Conservation (phyloP, 2,329 filamentous ascomycete species). For the Graphium sp. region DNA sequence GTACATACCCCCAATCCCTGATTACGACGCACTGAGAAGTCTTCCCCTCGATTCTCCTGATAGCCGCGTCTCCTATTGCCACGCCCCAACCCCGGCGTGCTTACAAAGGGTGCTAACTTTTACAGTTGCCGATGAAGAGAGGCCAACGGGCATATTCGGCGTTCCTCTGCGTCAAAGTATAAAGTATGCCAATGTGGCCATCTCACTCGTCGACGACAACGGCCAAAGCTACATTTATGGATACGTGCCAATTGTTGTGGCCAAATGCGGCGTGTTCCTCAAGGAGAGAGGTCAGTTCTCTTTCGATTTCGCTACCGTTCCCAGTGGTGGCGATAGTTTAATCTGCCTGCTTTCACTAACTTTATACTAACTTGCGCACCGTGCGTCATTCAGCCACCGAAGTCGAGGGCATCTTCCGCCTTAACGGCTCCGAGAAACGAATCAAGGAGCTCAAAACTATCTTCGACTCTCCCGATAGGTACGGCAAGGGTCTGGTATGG, state of each 20-base stretch:
- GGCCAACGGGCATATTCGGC: conserved; percentile 72
- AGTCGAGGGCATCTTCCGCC: conserved; percentile 88
- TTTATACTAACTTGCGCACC: no score
- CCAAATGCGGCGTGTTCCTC: conserved; percentile 91
- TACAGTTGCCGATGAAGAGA: no score
- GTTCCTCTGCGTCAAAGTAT: conserved; percentile 89
- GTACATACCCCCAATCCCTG: conserved; percentile 8
- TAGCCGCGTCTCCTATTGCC: not conserved
- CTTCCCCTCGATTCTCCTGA: not conserved
- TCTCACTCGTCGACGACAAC: conserved; percentile 82
- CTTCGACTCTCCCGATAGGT: conserved; percentile 89
- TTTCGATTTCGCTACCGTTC: conserved; percentile 3
- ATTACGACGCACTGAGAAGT: conserved; percentile 11
- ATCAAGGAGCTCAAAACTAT: conserved; percentile 90
- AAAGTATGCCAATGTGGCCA: conserved; percentile 93
- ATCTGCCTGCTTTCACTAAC: not conserved
- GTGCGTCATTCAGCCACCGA: conserved; percentile 84
- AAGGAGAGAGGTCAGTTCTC: conserved; percentile 79
- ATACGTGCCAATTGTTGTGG: conserved; percentile 95
- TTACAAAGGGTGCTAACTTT: no score
- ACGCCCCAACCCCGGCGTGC: not conserved
- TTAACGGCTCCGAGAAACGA: conserved; percentile 91
- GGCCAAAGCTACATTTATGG: conserved; percentile 96
- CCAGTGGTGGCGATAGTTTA: not conserved
- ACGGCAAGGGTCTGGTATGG: conserved; percentile 95